Conservation (phyloP, 352 stramenopile genomes). For the Phytopythium boreale region DNA sequence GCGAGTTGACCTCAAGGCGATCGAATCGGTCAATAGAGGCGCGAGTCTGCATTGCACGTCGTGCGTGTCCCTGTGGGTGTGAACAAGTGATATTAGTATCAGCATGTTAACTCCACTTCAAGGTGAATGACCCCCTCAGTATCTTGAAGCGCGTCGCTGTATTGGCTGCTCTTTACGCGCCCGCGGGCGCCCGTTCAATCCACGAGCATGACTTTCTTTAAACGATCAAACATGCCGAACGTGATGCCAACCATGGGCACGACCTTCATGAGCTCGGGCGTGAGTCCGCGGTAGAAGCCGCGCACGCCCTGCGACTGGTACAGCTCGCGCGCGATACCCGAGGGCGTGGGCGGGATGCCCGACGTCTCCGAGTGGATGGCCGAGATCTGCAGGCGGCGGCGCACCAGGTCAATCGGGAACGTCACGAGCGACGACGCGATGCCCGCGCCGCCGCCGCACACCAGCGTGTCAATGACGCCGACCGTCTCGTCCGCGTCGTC, state of each 20-base stretch:
- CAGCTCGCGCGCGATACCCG: constrained; percentile 73
- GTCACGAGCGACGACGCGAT: constrained; percentile 92
- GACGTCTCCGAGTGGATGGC: constrained; percentile 68
- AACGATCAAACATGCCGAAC: constrained; percentile 94
- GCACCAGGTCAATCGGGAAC: constrained; percentile 95
- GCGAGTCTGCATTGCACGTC: too few species aligned
- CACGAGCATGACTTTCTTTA: constrained; percentile 89
- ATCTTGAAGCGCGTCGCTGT: neutral
- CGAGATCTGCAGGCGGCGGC: constrained; percentile 94
- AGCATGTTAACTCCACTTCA: too few species aligned
- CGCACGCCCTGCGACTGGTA: constrained; percentile 64
- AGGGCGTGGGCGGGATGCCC: constrained; percentile 66
- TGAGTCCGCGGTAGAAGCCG: constrained; percentile 89
- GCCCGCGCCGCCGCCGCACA: constrained; percentile 89
- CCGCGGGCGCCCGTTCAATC: constrained; percentile 17
- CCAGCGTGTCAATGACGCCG: constrained; percentile 81
- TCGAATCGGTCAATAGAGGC: too few species aligned
- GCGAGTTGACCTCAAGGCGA: too few species aligned
- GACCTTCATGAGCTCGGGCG: constrained; percentile 96
- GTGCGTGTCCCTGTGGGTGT: too few species aligned
- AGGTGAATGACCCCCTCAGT: too few species aligned
- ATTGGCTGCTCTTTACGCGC: neutral
- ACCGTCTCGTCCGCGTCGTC: constrained; percentile 26
- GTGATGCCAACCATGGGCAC: constrained; percentile 97
- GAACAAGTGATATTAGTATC: too few species aligned